A percentile compares a stretch with the other conserved stretches of the same genome.
These are phyloP conservation scores for Aspergillus sp. DNA, from an alignment of 2,329 filamentous ascomycete genomes.

Conservation along the genomic window DNA sequence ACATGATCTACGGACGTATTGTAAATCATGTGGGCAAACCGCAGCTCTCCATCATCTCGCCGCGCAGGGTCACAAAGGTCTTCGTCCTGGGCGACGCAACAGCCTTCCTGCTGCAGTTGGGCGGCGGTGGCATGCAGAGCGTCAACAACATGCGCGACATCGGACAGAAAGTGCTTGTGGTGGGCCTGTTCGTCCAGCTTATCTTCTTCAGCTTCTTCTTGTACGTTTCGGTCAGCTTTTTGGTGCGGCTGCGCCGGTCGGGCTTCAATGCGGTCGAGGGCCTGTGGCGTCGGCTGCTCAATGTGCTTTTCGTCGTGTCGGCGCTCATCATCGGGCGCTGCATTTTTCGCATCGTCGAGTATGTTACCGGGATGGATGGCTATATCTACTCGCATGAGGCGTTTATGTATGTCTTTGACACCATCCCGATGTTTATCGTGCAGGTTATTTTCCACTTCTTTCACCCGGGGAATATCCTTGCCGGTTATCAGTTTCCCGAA, in stretches of 20 bases:
- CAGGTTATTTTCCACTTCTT: slow-evolving; percentile 3
- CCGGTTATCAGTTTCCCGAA: background rate
- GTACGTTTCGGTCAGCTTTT: background rate
- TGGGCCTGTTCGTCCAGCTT: slow-evolving; percentile 5
- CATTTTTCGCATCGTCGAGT: slow-evolving; percentile 5
- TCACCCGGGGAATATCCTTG: background rate
- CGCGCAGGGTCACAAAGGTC: slow-evolving; percentile 7
- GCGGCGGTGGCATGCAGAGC: slow-evolving; percentile 5
- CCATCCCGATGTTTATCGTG: slow-evolving; percentile 5
- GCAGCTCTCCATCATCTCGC: slow-evolving; percentile 4
- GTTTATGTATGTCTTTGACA: slow-evolving; percentile 6
- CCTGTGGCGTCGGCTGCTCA: background rate
- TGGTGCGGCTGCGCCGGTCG: background rate
- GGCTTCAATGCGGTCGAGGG: background rate
- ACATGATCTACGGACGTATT: slow-evolving; percentile 10
- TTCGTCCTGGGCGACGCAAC: slow-evolving; percentile 5
- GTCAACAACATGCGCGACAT: background rate
- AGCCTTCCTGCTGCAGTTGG: slow-evolving; percentile 3
- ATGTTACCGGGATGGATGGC: slow-evolving; percentile 2
- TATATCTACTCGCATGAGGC: slow-evolving; percentile 5
- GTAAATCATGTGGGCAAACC: slow-evolving; percentile 2
- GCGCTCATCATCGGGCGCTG: slow-evolving; percentile 4
- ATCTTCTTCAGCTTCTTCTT: slow-evolving; percentile 3
- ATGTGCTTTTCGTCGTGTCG: slow-evolving; percentile 1
- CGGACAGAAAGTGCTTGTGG: slow-evolving; percentile 3